Base-by-base conservation (phyloP, 495 filamentous ascomycete species). In the Aspergillus conjunctus region DNA sequence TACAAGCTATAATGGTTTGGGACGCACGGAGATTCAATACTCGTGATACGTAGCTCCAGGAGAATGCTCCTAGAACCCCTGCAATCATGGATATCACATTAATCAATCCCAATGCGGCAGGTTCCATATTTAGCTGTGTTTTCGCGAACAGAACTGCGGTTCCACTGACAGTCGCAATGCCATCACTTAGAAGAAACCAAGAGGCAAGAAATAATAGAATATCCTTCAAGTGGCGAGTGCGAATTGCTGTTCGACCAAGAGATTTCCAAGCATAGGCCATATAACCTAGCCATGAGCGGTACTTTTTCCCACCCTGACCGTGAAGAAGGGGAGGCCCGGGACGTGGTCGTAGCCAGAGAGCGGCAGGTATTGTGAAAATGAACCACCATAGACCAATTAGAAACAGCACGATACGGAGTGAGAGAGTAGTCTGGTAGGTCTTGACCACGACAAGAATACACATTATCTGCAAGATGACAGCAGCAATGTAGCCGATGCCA, bases 101-200 rank as follows among this genome's bases (percentile, higher is more conserved):
- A 72, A 98, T 98, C 68, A 97, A 77, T 4, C 91, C 94, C n/a
- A 98, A 76, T 6, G 88, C 90, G 64, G 90, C 90, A 1, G 92
- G 86, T 52, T 88, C 82, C 94, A 98, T 98, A 64, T 88, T 81
- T 6, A 98, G 82, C 58, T 93, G 84, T 0, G 93, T 98, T 75
- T 98, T 98, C 4, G 92, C 94, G 70, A 96, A 98, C 11, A 98
- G 81, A 20, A 98, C 90, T 9, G 94, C 94, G 8, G 94, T 97
- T 9, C 94, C 95, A 54, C 91, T 94, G 14, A 95, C 91, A 0
- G 94, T 98, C 10, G 94, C 94, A 63, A 98, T 94, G 32, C 88
- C 91, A 59, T 98, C 94, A 49, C 89, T 93, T 2, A 98, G 83
- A 14, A 98, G 81, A 70, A 98, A 97, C 94, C 94, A 98, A 17